These are phyloP conservation scores for Plectranthus barbatus DNA, from an alignment of 257 asterid genomes.

Conservation along the genomic window DNA sequence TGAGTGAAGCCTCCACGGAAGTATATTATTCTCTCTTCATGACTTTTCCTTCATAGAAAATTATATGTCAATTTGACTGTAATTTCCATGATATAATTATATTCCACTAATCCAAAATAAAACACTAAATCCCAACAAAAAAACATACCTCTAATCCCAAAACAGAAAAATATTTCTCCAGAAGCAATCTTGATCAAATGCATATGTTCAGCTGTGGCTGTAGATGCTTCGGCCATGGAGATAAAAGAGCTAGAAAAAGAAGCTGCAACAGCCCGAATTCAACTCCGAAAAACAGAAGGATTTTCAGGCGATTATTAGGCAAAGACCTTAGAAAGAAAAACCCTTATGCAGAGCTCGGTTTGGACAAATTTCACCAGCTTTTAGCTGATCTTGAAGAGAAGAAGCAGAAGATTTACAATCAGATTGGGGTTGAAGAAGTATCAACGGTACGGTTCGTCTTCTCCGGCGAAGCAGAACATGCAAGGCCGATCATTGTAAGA, in stretches of 20 bases:
- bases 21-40: background rate
- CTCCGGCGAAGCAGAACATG: constrained; percentile 12
- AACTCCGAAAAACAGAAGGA: constrained; percentile 13
- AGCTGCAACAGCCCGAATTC: constrained; percentile 21
- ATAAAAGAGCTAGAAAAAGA: background rate
- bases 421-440: constrained; percentile 28
- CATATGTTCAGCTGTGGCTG: constrained; percentile 16
- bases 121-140: background rate
- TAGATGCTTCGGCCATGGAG: background rate
- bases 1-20: background rate
- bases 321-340: constrained; percentile 20
- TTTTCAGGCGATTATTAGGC: background rate
- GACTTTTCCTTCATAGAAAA: constrained; percentile 2
- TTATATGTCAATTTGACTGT: background rate
- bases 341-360: constrained; percentile 32
- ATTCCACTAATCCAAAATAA: background rate
- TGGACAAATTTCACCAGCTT: constrained; percentile 30
- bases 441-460: constrained; percentile 35
- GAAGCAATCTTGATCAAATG: background rate
- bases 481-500: constrained; percentile 30
- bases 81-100: background rate
- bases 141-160: background rate
- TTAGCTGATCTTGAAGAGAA: constrained; percentile 29
- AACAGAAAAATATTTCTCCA: background rate
- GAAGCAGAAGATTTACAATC: constrained; percentile 27